Evolutionary conservation across 352 stramenopile genomes (phyloP).

Genomic region (Phytophthora citrophthora): DNA sequence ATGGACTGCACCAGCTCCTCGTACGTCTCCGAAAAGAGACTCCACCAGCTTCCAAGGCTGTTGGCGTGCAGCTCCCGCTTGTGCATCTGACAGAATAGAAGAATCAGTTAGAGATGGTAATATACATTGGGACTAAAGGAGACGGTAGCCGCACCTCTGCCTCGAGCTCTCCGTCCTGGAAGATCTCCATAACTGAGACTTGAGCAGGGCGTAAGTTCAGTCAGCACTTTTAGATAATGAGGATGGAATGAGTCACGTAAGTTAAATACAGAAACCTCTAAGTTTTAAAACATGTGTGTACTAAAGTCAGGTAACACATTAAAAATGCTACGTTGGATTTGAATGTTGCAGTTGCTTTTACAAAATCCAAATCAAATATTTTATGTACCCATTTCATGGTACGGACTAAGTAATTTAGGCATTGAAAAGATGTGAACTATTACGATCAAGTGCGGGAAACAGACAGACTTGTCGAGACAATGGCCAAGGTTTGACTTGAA

Average conservation of each 20-base stretch:
- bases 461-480: too few relatives aligned
- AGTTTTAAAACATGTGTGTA: too few relatives aligned
- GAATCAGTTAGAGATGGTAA: slow-evolving; percentile 5
- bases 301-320: too few relatives aligned
- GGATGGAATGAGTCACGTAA: slow-evolving; percentile 1
- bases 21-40: slow-evolving; percentile 76
- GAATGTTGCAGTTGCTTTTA: too few relatives aligned
- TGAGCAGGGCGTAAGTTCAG: slow-evolving; percentile 4
- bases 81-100: slow-evolving; percentile 42
- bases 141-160: slow-evolving; percentile 51
- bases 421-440: too few relatives aligned
- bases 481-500: too few relatives aligned
- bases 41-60: slow-evolving; percentile 68
- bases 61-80: slow-evolving; percentile 61
- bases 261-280: background rate
- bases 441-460: too few relatives aligned
- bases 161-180: slow-evolving; percentile 80
- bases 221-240: slow-evolving; percentile 5
- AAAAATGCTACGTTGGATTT: too few relatives aligned
- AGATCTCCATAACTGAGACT: slow-evolving; percentile 70
- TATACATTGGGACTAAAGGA: background rate
- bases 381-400: too few relatives aligned
- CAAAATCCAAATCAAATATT: too few relatives aligned
- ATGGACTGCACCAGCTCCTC: slow-evolving; percentile 79
- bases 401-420: too few relatives aligned